Evolutionary conservation across 2,329 filamentous ascomycete genomes (phyloP).

Genomic region (Eurotiales sp.): DNA sequence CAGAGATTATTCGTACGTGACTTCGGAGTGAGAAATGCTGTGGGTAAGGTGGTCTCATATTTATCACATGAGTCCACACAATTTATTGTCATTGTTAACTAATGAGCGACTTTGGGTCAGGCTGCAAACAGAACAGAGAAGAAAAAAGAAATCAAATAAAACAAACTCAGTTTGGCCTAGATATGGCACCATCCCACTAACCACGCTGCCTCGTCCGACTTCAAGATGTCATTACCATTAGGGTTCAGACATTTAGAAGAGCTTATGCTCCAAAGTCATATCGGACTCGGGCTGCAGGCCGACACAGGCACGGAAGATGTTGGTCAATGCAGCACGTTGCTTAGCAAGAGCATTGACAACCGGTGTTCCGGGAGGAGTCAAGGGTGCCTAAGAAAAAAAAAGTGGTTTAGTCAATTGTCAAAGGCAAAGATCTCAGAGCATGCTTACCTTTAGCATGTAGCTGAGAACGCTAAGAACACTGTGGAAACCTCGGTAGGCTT

Average conservation of each 20-base stretch:
- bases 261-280: constrained; percentile 99
- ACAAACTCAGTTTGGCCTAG: neutral
- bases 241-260: constrained; percentile 51
- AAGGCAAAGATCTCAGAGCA: neutral
- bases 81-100: constrained; percentile 4
- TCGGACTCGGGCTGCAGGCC: constrained; percentile 96
- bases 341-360: constrained; percentile 95
- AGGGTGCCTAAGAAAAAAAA: constrained; percentile 62
- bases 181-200: too few relatives aligned
- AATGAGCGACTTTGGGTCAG: constrained; percentile 14
- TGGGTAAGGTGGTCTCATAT: neutral
- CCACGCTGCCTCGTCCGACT: neutral
- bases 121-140: too few relatives aligned
- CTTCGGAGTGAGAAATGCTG: neutral
- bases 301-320: constrained; percentile 98
- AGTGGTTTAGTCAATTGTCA: neutral
- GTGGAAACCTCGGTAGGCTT: constrained; percentile 89
- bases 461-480: constrained; percentile 93
- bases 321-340: constrained; percentile 89
- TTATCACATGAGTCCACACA: neutral
- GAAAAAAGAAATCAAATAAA: constrained; percentile 1
- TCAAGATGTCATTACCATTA: neutral
- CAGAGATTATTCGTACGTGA: too few relatives aligned
- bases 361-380: constrained; percentile 90
- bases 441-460: constrained; percentile 82